Base-by-base conservation (phyloP, 1,284 basidiomycete genomes). In the Phellopilus nigrolimitatus region DNA sequence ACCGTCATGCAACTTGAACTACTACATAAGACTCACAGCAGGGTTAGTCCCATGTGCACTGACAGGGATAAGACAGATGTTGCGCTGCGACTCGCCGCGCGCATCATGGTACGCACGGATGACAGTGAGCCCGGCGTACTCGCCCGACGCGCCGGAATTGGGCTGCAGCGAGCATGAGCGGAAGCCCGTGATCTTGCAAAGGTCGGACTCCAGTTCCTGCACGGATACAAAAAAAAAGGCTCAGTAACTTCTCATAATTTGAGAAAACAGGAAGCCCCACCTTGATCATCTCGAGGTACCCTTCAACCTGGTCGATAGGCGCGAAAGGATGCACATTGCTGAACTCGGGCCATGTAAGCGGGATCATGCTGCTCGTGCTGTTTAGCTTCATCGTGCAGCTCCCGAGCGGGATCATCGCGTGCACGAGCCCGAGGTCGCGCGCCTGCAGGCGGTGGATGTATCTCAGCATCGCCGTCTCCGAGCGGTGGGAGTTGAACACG, bases 321-420 rank as follows among this genome's bases (percentile, higher is more conserved):
- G 83, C 91, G 66, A 99, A 98, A 0, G 95, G 95, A 71, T 99
- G 95, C 1, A 98, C 79, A 49, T 76, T 74, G 54, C 86, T 80
- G 67, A 93, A 98, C 67, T 94, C 91, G 28, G 93, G 90, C 87
- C 89, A 92, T 5, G 93, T 97, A 30, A 99, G 74, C 10, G 95
- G 94, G 50, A 90, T 88, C 95, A 99, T 97, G 59, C 92, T 95
- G 42, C 91, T 94, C 12, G 92, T 95, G 64, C 91, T 93, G 73
- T 97, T 97, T 57, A 97, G 78, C 74, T 97, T 95, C 93, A 95
- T 97, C 8, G 92, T 95, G 68, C 91, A 95, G 62, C 89, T 95
- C 51, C 95, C 95, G 10, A 99, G 82, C 3, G 97, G 90, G 62
- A 97, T 97, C 93, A 98, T 98, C 34, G 91, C 84, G 66, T 99